A percentile compares a stretch with the other conserved stretches of the same genome.
These are phyloP conservation scores for Termitomyces sp. DNA, from an alignment of 768 basidiomycete genomes.

Conservation along the genomic window DNA sequence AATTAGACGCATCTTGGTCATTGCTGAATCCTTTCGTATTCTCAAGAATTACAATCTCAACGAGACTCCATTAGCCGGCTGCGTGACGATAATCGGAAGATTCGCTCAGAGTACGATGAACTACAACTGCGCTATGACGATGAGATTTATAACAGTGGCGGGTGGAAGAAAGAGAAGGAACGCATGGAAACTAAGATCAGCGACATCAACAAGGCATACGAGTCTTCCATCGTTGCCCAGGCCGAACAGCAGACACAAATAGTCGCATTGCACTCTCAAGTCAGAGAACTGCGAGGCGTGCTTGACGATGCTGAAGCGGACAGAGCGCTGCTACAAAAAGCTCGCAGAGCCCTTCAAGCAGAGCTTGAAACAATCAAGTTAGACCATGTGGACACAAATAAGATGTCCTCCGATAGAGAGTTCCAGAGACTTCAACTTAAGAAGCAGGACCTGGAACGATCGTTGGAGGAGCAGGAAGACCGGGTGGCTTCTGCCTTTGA, in stretches of 20 bases:
- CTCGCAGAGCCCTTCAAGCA: conserved; percentile 74
- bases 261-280: conserved; percentile 80
- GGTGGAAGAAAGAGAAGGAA: conserved; percentile 88
- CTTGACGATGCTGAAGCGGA: conserved; percentile 87
- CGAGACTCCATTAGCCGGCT: conserved; percentile 72
- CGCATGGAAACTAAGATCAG: conserved; percentile 79
- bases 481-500: conserved; percentile 69
- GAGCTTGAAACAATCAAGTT: conserved; percentile 80
- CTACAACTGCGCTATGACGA: conserved; percentile 74
- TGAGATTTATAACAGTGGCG: conserved; percentile 71
- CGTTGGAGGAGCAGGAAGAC: conserved; percentile 76
- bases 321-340: conserved; percentile 74
- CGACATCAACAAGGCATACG: conserved; percentile 73
- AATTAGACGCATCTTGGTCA: neutral
- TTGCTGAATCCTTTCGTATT: conserved; percentile 2
- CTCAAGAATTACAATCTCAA: conserved; percentile 70
- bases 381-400: conserved; percentile 67
- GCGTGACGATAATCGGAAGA: conserved; percentile 77
- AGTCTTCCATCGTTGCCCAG: conserved; percentile 66
- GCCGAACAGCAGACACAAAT: conserved; percentile 84
- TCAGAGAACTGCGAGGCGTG: conserved; percentile 75
- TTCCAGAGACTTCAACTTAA: conserved; percentile 72
- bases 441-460: conserved; percentile 79
- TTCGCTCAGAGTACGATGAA: conserved; percentile 73
- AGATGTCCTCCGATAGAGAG: conserved; percentile 69